Percentiles rank a stretch among this genome's conserved stretches.
These are phyloP conservation scores for Neurospora sp. DNA, from an alignment of 495 filamentous ascomycete species.

Conservation along the genomic window DNA sequence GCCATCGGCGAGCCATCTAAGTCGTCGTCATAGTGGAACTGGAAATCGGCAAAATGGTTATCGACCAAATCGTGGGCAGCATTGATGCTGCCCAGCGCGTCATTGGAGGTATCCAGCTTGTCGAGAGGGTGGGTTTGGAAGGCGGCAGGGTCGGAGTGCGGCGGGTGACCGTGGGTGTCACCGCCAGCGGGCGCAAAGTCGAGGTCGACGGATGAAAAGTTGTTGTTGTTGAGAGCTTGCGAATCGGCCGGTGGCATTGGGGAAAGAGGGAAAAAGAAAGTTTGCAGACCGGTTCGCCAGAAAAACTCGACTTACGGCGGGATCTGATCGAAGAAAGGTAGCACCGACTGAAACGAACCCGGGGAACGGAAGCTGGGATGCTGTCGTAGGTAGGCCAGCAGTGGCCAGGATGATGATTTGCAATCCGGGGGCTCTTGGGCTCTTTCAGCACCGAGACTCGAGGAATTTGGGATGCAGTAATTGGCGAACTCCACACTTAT, in stretches of 20 bases:
- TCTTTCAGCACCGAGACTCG: background rate
- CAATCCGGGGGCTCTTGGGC: background rate
- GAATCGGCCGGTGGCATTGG: slow-evolving; percentile 19
- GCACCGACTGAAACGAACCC: background rate
- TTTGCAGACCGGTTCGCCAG: background rate
- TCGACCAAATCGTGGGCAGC: slow-evolving; percentile 24
- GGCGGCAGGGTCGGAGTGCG: slow-evolving; percentile 14
- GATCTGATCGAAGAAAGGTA: background rate
- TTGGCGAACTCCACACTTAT: background rate
- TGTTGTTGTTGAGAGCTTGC: slow-evolving; percentile 9
- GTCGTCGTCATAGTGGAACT: slow-evolving; percentile 33
- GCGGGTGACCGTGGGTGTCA: slow-evolving; percentile 12
- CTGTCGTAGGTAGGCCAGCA: background rate
- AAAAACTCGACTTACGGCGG: background rate
- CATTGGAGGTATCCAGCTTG: slow-evolving; percentile 21
- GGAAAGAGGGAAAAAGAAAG: background rate
- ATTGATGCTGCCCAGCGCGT: slow-evolving; percentile 19
- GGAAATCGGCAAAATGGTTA: slow-evolving; percentile 35
- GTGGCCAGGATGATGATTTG: background rate
- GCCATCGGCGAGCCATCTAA: slow-evolving; percentile 32
- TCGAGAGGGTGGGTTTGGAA: slow-evolving; percentile 10
- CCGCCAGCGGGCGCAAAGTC: slow-evolving; percentile 17
- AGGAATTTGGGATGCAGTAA: background rate
- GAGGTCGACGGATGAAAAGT: slow-evolving; percentile 17
- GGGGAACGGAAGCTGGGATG: background rate